Evolutionary conservation across 192 early-diverging fungal genomes (phyloP), one percentile per base, ranked within the genome.

Genomic region (Umbelopsis sp.): DNA sequence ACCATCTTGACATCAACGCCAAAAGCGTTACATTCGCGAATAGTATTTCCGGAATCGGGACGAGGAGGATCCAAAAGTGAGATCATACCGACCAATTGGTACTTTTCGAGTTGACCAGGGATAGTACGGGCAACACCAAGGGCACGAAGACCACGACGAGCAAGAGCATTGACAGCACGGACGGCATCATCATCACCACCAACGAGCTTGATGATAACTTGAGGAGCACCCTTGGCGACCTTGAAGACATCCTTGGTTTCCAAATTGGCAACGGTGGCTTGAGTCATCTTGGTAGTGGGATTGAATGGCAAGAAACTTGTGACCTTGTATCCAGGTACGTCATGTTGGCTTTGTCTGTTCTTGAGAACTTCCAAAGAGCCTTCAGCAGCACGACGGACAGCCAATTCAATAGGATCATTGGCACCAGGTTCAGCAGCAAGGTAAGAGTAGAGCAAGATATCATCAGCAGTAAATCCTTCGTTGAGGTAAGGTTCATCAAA

Each of bases 1-100:
- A 97, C 89, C 95, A 97, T 95, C 83, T 97, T 97, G 80, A 95
- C 91, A 24, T 86, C 81, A 45, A 97, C 88, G 51, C 95, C 95
- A 80, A 94, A 86, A 32, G 80, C 72, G 66, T 90, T 83, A 82
- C 94, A 95, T 50, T 95, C 92, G n/a, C 80, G 76, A 65, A 97
- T 95, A 17, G 95, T 97, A 68, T 88, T 82, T 49, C 84, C 93
- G 41, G 95, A 95, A 78, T 95, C 95, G 34, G 87, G 88, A 38
- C 94, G 88, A 65, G 94, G 93, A 29, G 94, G 93, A 75, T 95
- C 94, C 49, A 95, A 82, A 21, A 96, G 84, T 36, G 93, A 94
- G 69, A 95, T 93, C 87, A 95, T 83, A 69, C 93, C 94, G 52
- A 96, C 88, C 3, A 96, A 77, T 80, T 91, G 85, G 86, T 93